Evolutionary conservation across 202 grass and related monocot genomes (phyloP).

Genomic region (Elaeis oleifera): DNA sequence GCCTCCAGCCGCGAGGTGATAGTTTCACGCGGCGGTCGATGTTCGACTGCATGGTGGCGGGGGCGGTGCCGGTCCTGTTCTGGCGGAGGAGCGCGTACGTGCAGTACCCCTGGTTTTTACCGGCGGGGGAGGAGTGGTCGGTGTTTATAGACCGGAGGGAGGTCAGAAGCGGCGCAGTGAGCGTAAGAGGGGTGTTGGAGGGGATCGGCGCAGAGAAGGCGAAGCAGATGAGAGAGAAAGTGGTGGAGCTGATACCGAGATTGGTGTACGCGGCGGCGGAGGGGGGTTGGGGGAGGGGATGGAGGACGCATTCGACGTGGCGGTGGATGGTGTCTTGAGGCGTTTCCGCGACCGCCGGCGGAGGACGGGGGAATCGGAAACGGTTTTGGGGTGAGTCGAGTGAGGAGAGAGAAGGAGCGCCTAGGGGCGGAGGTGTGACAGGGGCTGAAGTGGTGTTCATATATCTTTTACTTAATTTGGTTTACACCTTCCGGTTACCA

Average conservation of each 20-base stretch:
- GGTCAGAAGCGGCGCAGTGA: constrained; percentile 48
- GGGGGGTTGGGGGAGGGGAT: constrained; percentile 42
- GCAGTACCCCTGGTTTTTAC: constrained; percentile 68
- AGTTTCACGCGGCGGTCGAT: constrained; percentile 81
- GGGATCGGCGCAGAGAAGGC: constrained; percentile 39
- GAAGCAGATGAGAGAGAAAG: constrained; percentile 61
- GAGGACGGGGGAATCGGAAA: too few relatives aligned
- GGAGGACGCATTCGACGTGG: constrained; percentile 63
- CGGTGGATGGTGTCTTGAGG: constrained; percentile 48
- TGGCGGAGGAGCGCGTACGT: constrained; percentile 71
- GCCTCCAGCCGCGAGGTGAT: constrained; percentile 89
- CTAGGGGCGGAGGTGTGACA: too few relatives aligned
- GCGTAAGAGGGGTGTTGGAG: constrained; percentile 45
- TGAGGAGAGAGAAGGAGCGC: too few relatives aligned
- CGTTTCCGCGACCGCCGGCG: too few relatives aligned
- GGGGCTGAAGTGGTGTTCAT: too few relatives aligned
- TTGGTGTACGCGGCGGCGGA: constrained; percentile 47
- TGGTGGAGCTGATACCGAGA: constrained; percentile 83
- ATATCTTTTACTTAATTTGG: too few relatives aligned
- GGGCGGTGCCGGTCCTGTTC: constrained; percentile 82
- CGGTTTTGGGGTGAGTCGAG: too few relatives aligned
- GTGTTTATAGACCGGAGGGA: constrained; percentile 75
- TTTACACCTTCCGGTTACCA: too few relatives aligned
- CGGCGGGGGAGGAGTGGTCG: constrained; percentile 54
- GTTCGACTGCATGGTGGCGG: constrained; percentile 94